Evolutionary conservation across 1,139 yeast species (phyloP).

Genomic region (Candida smagusa): DNA sequence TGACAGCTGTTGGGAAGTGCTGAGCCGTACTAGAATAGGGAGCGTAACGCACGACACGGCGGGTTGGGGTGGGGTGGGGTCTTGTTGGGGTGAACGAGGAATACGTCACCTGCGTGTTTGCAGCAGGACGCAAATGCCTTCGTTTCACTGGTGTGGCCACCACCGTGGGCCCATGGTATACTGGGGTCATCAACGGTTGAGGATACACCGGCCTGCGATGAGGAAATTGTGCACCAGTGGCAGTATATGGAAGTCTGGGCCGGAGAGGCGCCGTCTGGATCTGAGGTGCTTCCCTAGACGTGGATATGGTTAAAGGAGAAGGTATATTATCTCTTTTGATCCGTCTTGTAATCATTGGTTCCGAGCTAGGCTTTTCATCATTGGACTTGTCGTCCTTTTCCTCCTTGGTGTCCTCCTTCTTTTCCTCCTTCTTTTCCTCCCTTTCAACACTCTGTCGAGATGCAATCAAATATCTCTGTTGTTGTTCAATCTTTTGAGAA

Average conservation of each 20-base stretch:
- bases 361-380: too few species aligned
- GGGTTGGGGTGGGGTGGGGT: conserved; percentile 1
- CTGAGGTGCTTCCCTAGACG: conserved; percentile 9
- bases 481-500: conserved; percentile 46
- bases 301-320: conserved; percentile 32
- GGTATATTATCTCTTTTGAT: conserved; percentile 46
- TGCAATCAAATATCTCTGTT: conserved; percentile 47
- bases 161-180: conserved; percentile 5
- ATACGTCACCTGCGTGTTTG: conserved; percentile 14
- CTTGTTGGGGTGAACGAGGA: conserved; percentile 7
- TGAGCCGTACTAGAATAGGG: conserved; percentile 14
- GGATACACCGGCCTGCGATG: conserved; percentile 4
- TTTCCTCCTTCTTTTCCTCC: conserved; percentile 1
- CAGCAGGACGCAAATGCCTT: conserved; percentile 12
- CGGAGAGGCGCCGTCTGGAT: conserved; percentile 47
- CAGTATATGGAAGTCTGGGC: conserved; percentile 10
- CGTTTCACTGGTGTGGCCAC: conserved; percentile 10
- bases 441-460: conserved; percentile 21
- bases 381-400: conserved; percentile 1
- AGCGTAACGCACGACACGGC: conserved; percentile 6
- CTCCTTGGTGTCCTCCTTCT: neutral
- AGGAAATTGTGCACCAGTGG: conserved; percentile 8
- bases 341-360: conserved; percentile 1
- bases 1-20: conserved; percentile 12
- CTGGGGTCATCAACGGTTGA: conserved; percentile 2